These are phyloP conservation scores for Ophiocordyceps unilateralis DNA, from an alignment of 2,329 filamentous ascomycete species.

Conservation along the genomic window DNA sequence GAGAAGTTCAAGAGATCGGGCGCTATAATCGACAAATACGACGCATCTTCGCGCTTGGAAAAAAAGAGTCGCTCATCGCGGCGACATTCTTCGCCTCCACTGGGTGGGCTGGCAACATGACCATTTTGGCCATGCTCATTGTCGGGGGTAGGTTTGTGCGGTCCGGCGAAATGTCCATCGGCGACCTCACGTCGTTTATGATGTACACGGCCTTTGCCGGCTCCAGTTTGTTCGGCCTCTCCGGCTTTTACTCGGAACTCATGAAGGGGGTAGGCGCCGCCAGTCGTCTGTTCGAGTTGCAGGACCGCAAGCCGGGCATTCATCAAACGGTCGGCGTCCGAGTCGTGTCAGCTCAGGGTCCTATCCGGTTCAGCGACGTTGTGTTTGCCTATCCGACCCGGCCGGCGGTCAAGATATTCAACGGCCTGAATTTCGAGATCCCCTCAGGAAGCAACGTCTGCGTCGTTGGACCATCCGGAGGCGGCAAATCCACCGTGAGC, in stretches of 20 bases:
- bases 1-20: conserved; percentile 74
- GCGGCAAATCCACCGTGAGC: conserved; percentile 90
- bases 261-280: conserved; percentile 98
- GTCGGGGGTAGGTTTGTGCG: conserved; percentile 84
- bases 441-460: conserved; percentile 88
- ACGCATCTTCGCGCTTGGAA: conserved; percentile 80
- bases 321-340: conserved; percentile 67
- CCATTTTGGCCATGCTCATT: conserved; percentile 76
- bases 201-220: conserved; percentile 89
- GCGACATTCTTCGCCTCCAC: conserved; percentile 80
- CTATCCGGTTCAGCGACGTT: conserved; percentile 76
- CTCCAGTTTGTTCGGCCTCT: conserved; percentile 83
- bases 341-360: conserved; percentile 70
- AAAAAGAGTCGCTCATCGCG: conserved; percentile 70
- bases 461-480: conserved; percentile 88
- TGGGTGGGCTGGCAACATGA: conserved; percentile 91
- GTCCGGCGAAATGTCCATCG: conserved; percentile 69
- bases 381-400: conserved; percentile 85
- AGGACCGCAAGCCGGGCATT: conserved; percentile 76
- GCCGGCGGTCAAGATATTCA: conserved; percentile 82
- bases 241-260: conserved; percentile 90
- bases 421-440: conserved; percentile 75
- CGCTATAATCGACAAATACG: conserved; percentile 87
- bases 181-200: conserved; percentile 88
- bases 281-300: conserved; percentile 87